Evolutionary conservation across 148 eudicot genomes (phyloP), one percentile per base, ranked within the genome.

Genomic region (Rhododendron ferrugineum): DNA sequence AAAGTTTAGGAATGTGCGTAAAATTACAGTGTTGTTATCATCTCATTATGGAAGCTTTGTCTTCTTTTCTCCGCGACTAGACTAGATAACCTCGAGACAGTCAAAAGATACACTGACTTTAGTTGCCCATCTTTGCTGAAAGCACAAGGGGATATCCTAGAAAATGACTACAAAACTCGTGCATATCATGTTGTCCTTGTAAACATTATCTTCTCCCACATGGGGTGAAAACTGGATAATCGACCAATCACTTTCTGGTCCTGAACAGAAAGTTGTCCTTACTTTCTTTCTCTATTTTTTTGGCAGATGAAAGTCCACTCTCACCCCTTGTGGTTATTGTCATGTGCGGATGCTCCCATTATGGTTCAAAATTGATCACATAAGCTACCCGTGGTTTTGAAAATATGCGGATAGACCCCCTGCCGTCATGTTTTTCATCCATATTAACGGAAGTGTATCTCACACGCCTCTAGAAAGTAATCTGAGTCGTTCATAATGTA

Each of bases 81-180:
- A 50, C 32, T 83, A 73, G 36, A 74, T n/a, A 52, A 72, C 22
- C 44, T 64, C 15, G 72, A 85, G 50, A 22, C 40, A 52, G 26
- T 20, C 42, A 40, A 20, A 20, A 60, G 10, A 60, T 60, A 49
- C 28, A 49, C 28, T 46, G 76, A 47, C 72, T 28, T 68, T 13
- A 86, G 79, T 87, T 74, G 37, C 80, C 49, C 26, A 79, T 60
- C 78, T 68, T 64, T 83, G 72, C 78, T 30, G 78, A 87, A 83
- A 74, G 49, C 79, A 79, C 64, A 42, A 82, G 78, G 77, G 18
- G 84, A 44, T 30, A 44, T 30, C 23, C 18, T 37, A 26, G 26
- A n/a, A 78, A 50, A 79, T 79, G 40, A 26, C 37, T 52, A 9
- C 82, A 37, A 37, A 84, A 52, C 50, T 56, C n/a, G n/a, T 52